Conservation (phyloP, 129 eudicot species). For the Solidago caesia region DNA sequence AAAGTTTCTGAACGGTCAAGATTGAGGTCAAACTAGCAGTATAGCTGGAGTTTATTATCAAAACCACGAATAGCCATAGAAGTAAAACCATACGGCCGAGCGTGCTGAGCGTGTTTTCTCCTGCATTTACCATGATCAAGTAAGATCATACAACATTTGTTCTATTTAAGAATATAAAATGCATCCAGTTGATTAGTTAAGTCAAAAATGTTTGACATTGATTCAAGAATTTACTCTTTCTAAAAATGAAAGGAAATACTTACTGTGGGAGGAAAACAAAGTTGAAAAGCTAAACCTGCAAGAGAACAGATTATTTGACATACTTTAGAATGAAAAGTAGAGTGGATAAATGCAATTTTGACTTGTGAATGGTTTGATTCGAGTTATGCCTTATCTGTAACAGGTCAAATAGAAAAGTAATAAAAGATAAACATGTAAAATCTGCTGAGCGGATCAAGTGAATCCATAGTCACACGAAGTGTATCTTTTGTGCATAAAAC, state of each 20-base stretch:
- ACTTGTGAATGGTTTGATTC: not conserved
- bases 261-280: slow-evolving; percentile 65
- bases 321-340: too few species aligned
- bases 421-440: too few species aligned
- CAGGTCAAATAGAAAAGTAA: not conserved
- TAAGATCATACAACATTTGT: slow-evolving; percentile 9
- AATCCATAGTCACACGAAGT: not conserved
- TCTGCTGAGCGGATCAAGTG: too few species aligned
- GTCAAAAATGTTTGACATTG: not conserved
- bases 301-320: not conserved
- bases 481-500: too few species aligned
- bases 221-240: not conserved
- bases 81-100: slow-evolving; percentile 64
- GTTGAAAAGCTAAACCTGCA: slow-evolving; percentile 96
- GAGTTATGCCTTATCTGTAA: not conserved
- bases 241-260: slow-evolving; percentile 27
- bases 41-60: slow-evolving; percentile 77
- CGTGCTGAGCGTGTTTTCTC: slow-evolving; percentile 63
- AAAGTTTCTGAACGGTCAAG: slow-evolving; percentile 68
- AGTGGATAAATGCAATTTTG: too few species aligned
- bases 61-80: slow-evolving; percentile 72
- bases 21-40: slow-evolving; percentile 80
- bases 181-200: not conserved
- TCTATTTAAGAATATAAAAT: too few species aligned
- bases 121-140: slow-evolving; percentile 38